These are phyloP conservation scores for Podosphaera xanthii DNA, from an alignment of 2,329 filamentous ascomycete species.

Conservation along the genomic window DNA sequence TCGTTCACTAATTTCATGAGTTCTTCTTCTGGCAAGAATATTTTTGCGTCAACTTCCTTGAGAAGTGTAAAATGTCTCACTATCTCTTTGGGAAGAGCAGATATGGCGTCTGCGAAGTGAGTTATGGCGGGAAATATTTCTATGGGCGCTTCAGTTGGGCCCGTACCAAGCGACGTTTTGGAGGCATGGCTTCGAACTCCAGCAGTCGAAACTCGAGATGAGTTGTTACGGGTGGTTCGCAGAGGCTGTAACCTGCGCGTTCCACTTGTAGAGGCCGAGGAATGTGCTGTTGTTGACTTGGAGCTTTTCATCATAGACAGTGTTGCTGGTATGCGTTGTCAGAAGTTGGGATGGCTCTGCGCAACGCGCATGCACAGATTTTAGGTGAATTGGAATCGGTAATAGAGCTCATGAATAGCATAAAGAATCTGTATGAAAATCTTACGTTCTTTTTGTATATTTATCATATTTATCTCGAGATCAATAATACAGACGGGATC, in stretches of 20 bases:
- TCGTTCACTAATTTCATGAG: constrained; percentile 53
- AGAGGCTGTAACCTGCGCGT: constrained; percentile 36
- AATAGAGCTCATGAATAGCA: constrained; percentile 7
- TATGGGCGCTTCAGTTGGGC: constrained; percentile 30
- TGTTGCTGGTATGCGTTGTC: constrained; percentile 6
- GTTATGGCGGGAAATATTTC: constrained; percentile 44
- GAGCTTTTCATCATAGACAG: constrained; percentile 16
- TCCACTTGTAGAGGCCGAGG: constrained; percentile 19
- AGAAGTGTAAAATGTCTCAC: constrained; percentile 87
- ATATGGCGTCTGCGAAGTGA: constrained; percentile 75
- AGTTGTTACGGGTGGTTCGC: constrained; percentile 42
- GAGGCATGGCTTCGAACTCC: constrained; percentile 20
- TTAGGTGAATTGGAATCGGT: neutral
- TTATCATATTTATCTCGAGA: neutral
- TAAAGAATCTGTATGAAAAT: constrained; percentile 3
- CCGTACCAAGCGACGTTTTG: constrained; percentile 23
- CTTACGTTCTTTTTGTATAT: neutral
- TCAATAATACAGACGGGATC: neutral
- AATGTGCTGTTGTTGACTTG: constrained; percentile 12
- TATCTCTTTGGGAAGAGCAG: constrained; percentile 81
- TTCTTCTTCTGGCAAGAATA: constrained; percentile 67
- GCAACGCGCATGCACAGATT: neutral
- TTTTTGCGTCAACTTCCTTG: constrained; percentile 95
- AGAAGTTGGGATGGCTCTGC: neutral
- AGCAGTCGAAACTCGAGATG: constrained; percentile 29